Percentiles rank a stretch among this genome's conserved stretches.
Evolutionary conservation across 2,329 filamentous ascomycete genomes (phyloP).

Genomic region (Sclerotinia subarctica): DNA sequence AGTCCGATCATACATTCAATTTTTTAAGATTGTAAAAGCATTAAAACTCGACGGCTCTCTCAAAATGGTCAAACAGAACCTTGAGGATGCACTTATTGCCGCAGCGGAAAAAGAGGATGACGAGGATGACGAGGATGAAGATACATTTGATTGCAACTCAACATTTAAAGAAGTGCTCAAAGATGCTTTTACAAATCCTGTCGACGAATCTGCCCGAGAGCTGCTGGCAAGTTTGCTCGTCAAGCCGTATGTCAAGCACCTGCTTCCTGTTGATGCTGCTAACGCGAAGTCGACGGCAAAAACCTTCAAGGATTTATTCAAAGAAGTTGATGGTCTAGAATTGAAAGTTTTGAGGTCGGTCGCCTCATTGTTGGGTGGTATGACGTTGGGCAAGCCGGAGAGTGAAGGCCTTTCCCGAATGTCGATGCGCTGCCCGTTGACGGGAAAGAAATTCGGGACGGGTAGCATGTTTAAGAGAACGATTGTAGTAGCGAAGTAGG

Average conservation of each 20-base stretch:
- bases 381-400: neutral
- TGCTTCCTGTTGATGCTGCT: neutral
- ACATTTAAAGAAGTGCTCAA: neutral
- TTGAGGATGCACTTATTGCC: neutral
- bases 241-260: neutral
- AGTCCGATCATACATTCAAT: neutral
- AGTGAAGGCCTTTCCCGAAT: neutral
- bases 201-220: neutral
- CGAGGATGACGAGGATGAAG: neutral
- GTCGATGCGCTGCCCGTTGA: neutral
- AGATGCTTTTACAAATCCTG: neutral
- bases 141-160: neutral
- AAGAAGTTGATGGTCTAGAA: neutral
- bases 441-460: neutral
- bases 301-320: neutral
- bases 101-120: neutral
- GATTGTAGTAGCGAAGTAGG: neutral
- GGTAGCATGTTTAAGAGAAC: neutral
- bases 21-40: neutral
- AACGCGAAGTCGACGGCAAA: neutral
- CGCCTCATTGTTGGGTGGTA: neutral
- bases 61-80: neutral
- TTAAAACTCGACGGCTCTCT: neutral
- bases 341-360: neutral
- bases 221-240: neutral